Percentiles rank a stretch among this genome's conserved stretches.
Evolutionary conservation across 1,284 basidiomycete species (phyloP).

Genomic region (Sporisorium scitamineum): DNA sequence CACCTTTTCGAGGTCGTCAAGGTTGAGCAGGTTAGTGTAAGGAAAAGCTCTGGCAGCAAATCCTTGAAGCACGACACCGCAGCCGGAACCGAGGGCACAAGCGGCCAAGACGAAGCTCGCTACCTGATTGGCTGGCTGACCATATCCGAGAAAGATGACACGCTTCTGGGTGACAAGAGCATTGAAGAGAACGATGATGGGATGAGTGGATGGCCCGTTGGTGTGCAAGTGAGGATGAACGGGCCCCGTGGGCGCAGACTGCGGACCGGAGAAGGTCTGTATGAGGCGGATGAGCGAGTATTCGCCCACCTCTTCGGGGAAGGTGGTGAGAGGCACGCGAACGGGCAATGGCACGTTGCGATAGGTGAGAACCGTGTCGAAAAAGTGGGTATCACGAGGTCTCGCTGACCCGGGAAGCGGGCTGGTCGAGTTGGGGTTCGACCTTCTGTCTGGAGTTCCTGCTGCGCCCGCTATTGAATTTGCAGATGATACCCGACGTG

Average conservation of each 20-base stretch:
- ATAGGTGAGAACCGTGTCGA: conserved; percentile 84
- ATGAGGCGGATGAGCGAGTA: conserved; percentile 92
- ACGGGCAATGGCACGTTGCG: conserved; percentile 52
- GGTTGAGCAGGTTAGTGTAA: conserved; percentile 87
- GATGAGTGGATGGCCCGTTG: conserved; percentile 88
- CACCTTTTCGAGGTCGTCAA: conserved; percentile 88
- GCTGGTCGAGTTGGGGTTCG: conserved; percentile 14
- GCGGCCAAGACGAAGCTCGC: conserved; percentile 91
- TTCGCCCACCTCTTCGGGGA: conserved; percentile 92
- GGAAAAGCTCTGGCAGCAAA: conserved; percentile 91
- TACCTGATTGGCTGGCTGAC: conserved; percentile 79
- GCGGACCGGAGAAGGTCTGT: conserved; percentile 82
- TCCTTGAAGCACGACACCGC: conserved; percentile 80
- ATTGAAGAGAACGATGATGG: conserved; percentile 93
- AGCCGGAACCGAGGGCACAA: conserved; percentile 89
- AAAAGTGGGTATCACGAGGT: conserved; percentile 87
- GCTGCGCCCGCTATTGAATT: conserved; percentile 25
- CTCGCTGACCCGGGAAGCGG: conserved; percentile 18
- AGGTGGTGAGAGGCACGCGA: conserved; percentile 57
- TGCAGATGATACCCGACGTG: conserved; percentile 42
- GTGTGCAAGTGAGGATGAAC: conserved; percentile 92
- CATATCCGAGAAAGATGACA: conserved; percentile 91
- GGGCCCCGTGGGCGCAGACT: conserved; percentile 75
- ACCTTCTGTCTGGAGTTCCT: conserved; percentile 18
- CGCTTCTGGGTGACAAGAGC: conserved; percentile 92